These are phyloP conservation scores for Trichosanthes truncata DNA, from an alignment of 306 rosid species.

Conservation along the genomic window DNA sequence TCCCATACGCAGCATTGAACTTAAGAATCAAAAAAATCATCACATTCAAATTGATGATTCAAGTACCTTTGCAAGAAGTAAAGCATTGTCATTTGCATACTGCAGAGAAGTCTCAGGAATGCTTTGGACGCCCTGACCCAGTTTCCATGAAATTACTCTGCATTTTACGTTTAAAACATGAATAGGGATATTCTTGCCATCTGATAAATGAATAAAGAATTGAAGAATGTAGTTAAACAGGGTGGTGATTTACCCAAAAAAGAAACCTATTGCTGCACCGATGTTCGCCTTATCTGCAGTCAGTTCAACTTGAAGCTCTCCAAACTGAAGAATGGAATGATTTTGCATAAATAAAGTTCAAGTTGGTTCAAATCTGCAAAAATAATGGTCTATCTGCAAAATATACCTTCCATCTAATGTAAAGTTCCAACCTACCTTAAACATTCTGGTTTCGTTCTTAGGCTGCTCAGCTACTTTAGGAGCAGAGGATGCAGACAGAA, in stretches of 20 bases:
- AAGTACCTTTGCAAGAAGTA: slow-evolving; percentile 75
- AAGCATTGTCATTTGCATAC: slow-evolving; percentile 85
- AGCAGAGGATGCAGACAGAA: slow-evolving; percentile 43
- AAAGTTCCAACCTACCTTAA: slow-evolving; percentile 45
- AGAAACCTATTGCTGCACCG: slow-evolving; percentile 54
- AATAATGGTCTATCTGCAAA: neutral
- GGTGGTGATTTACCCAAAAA: slow-evolving; percentile 46
- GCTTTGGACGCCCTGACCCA: slow-evolving; percentile 71
- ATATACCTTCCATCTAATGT: slow-evolving; percentile 10
- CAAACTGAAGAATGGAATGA: slow-evolving; percentile 53
- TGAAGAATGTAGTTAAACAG: neutral
- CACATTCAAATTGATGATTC: slow-evolving; percentile 4
- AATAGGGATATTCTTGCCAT: neutral
- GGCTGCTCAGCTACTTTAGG: slow-evolving; percentile 34
- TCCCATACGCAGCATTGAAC: neutral
- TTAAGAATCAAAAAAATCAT: neutral
- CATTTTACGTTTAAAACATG: slow-evolving; percentile 3
- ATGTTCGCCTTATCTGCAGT: slow-evolving; percentile 63
- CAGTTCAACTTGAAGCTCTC: slow-evolving; percentile 79
- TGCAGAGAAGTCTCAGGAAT: slow-evolving; percentile 62
- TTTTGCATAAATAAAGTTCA: slow-evolving; percentile 17
- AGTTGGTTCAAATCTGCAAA: neutral
- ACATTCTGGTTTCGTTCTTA: slow-evolving; percentile 45
- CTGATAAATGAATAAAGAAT: neutral
- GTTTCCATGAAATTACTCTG: slow-evolving; percentile 77